Base-by-base conservation (phyloP, 306 rosid genomes). In the Castanopsis chinensis region DNA sequence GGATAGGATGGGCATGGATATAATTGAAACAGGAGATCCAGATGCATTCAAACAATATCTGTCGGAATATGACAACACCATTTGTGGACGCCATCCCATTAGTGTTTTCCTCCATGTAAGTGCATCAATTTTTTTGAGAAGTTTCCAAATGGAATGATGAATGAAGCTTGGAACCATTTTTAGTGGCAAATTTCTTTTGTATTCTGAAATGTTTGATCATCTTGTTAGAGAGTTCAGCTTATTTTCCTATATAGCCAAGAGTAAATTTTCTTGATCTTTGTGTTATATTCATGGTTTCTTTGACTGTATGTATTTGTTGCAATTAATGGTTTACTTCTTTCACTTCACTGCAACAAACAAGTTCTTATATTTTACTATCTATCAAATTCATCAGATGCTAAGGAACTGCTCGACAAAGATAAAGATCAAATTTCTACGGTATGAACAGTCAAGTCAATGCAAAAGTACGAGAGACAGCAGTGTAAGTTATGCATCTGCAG, bases 401-500 rank as follows among this genome's bases (percentile, higher is more conserved):
- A 84, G 81, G 88, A 84, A 86, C 82, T 54, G 90, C 86, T 79
- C 92, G 1, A 89, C 92, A 32, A 90, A 79, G 79, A 90, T 93
- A 37, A 90, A 88, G 82, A 59, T 96, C 28, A 91, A 89, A 60
- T 96, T 96, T 80, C 97, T 96, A 60, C 92, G 88, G 28, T 96
- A 96, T 35, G 97, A 96, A 83, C 99, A 96, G 76, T 96, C 99
- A 18, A 93, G 93, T 79, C 96, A 87, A 72, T 96, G 99, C 97
- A 86, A 88, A 56, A 89, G 83, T 61, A 78, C 37, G 68, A 85
- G 93, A 82, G 99, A 96, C 77, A 91, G 98, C 85, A 96, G 99
- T 37, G 99, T 96, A 45, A 96, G 99, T 81, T 96, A 93, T 83
- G 99, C 99, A 79, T 93, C 99, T 17, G 99, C 98, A 14, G 98